phyloP scores from a whole-genome alignment of 164 flowering plant genomes.

The Annona cherimola region DNA sequence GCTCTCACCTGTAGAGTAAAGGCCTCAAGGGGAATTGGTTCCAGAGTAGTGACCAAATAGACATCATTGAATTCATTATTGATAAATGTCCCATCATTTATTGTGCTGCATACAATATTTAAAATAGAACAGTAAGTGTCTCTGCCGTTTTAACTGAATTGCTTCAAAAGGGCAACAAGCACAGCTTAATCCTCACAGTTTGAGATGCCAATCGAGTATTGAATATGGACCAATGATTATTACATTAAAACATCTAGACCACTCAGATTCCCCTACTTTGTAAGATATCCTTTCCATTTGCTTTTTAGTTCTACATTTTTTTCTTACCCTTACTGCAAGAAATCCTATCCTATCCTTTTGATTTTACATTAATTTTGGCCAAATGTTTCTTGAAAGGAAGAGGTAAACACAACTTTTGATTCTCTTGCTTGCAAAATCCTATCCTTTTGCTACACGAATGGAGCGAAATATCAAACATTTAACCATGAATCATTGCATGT shows the following conservation, averaged over 20 bases:
- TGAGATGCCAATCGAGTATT: neutral
- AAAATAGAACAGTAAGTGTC: neutral
- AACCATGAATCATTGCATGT: no score
- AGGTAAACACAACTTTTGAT: no score
- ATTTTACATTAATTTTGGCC: no score
- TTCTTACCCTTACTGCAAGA: no score
- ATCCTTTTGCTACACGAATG: no score
- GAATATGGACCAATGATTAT: no score
- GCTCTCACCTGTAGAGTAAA: conserved; percentile 86
- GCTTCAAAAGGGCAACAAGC: neutral
- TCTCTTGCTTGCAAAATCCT: no score
- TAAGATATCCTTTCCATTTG: no score
- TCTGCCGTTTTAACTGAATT: neutral
- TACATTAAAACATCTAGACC: neutral
- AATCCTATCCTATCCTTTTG: no score
- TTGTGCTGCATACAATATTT: conserved; percentile 52
- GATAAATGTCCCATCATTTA: conserved; percentile 71
- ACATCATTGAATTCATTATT: conserved; percentile 85
- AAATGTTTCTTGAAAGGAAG: no score
- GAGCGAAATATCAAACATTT: no score
- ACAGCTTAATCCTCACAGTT: neutral
- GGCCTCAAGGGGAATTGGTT: conserved; percentile 87
- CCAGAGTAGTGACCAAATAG: conserved; percentile 75
- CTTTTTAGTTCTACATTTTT: no score
- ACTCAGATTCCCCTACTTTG: neutral